These are phyloP conservation scores for Rhizopus stolonifer DNA, from an alignment of 371 early-diverging fungal genomes.

Conservation along the genomic window DNA sequence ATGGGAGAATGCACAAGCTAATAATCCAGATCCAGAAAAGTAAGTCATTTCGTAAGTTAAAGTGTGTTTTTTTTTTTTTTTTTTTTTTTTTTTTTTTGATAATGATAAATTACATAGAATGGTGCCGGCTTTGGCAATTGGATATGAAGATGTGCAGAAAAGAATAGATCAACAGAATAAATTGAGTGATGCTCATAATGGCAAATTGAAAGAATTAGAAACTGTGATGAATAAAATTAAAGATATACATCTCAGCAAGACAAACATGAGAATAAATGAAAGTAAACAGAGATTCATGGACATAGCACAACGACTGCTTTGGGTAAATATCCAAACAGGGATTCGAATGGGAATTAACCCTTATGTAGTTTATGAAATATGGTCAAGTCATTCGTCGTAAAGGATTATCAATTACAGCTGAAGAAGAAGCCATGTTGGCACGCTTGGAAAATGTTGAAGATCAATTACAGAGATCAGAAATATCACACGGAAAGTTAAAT, in stretches of 20 bases:
- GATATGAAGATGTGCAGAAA: constrained; percentile 81
- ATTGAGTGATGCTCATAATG: constrained; percentile 39
- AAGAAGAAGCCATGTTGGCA: constrained; percentile 79
- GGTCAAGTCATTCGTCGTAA: constrained; percentile 79
- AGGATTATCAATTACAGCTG: constrained; percentile 76
- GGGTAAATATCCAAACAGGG: constrained; percentile 27
- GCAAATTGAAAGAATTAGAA: constrained; percentile 64
- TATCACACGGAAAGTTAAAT: constrained; percentile 77
- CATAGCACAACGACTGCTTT: constrained; percentile 74
- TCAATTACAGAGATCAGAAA: constrained; percentile 73
- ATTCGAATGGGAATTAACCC: not conserved
- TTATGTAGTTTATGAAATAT: constrained; percentile 69
- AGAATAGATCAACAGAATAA: constrained; percentile 70
- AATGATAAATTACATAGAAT: constrained; percentile 53
- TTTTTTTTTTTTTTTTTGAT: too few relatives aligned
- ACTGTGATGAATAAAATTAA: constrained; percentile 66
- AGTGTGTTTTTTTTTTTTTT: not conserved
- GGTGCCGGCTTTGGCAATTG: constrained; percentile 84
- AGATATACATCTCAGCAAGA: constrained; percentile 61
- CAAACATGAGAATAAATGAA: constrained; percentile 62
- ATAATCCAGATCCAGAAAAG: constrained; percentile 83
- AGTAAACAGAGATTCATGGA: constrained; percentile 74
- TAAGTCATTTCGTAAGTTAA: constrained; percentile 20
- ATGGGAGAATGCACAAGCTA: constrained; percentile 78
- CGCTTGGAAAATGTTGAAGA: constrained; percentile 72